Evolutionary conservation across 2,329 filamentous ascomycete species (phyloP).

Genomic region (Zelopaecilomyces penicillatus): DNA sequence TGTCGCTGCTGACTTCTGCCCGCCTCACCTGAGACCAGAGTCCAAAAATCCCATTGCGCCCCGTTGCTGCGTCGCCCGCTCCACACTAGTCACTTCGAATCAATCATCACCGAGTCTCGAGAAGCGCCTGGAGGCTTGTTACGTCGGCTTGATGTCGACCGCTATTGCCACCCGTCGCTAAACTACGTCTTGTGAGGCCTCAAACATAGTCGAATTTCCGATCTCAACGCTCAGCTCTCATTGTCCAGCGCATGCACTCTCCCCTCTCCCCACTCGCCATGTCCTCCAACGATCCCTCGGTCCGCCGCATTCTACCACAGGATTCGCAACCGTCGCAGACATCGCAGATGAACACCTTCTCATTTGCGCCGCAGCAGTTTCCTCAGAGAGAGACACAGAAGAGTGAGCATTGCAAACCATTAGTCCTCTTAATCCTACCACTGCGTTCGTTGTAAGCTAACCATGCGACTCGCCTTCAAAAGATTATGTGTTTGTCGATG

Average conservation of each 20-base stretch:
- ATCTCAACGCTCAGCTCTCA: not conserved
- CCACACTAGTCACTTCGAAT: too few species aligned
- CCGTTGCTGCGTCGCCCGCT: too few species aligned
- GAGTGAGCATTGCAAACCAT: slow-evolving; percentile 46
- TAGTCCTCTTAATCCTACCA: not conserved
- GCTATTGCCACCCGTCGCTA: slow-evolving; percentile 2
- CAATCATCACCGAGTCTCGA: not conserved
- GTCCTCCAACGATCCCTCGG: slow-evolving; percentile 52
- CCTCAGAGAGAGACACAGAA: slow-evolving; percentile 66
- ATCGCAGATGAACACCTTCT: slow-evolving; percentile 57
- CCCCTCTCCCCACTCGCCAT: slow-evolving; percentile 30
- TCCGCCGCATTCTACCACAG: slow-evolving; percentile 57
- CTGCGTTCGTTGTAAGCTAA: slow-evolving; percentile 5
- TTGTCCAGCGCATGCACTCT: not conserved
- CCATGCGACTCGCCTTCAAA: slow-evolving; percentile 3
- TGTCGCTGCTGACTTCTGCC: too few species aligned
- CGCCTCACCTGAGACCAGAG: too few species aligned
- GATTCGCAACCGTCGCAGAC: slow-evolving; percentile 42
- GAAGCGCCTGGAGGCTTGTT: slow-evolving; percentile 2
- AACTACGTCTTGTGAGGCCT: not conserved
- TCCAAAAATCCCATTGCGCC: too few species aligned
- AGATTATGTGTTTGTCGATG: slow-evolving; percentile 99
- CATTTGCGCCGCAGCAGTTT: slow-evolving; percentile 57
- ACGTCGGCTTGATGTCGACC: slow-evolving; percentile 5
- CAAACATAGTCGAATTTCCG: too few species aligned